Percentiles rank a stretch among this genome's conserved stretches.
Evolutionary conservation across 768 basidiomycete species (phyloP).

Genomic region (Lactifluus rugatus): DNA sequence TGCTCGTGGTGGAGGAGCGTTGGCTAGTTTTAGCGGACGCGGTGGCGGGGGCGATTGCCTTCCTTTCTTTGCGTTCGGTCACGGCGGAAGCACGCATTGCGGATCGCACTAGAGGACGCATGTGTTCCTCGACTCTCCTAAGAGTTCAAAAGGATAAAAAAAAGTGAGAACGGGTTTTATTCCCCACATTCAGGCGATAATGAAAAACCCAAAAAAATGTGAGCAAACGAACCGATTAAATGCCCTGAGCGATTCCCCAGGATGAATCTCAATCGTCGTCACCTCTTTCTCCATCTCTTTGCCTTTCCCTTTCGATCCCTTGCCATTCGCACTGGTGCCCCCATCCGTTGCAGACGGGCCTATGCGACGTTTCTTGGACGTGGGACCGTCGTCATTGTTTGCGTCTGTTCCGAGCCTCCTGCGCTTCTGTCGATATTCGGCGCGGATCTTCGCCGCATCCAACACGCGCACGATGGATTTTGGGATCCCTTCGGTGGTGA

Average conservation of each 20-base stretch:
- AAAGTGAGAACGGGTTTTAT: not conserved
- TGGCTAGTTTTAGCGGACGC: constrained; percentile 22
- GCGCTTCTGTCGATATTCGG: constrained; percentile 35
- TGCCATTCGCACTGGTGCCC: constrained; percentile 12
- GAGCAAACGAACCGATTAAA: constrained; percentile 54
- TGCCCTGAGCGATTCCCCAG: constrained; percentile 63
- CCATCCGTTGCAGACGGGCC: constrained; percentile 20
- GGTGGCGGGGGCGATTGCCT: constrained; percentile 24
- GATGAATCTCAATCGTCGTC: constrained; percentile 35
- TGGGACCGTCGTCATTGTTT: constrained; percentile 19
- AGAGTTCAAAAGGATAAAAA: not conserved
- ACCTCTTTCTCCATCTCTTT: not conserved
- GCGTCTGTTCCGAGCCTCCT: constrained; percentile 29
- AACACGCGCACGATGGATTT: constrained; percentile 59
- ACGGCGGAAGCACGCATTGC: constrained; percentile 52
- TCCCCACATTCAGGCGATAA: not conserved
- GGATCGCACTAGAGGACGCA: constrained; percentile 53
- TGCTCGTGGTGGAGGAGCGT: not conserved
- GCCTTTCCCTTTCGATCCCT: not conserved
- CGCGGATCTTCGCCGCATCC: constrained; percentile 49
- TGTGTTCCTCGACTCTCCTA: constrained; percentile 66
- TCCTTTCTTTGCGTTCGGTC: constrained; percentile 36
- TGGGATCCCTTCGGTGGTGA: constrained; percentile 51
- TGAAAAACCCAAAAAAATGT: not conserved
- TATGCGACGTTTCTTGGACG: constrained; percentile 24